A percentile compares a stretch with the other conserved stretches of the same genome.
Conservation (phyloP, 805 yeast species). For the Jamesozyma rosinii region DNA sequence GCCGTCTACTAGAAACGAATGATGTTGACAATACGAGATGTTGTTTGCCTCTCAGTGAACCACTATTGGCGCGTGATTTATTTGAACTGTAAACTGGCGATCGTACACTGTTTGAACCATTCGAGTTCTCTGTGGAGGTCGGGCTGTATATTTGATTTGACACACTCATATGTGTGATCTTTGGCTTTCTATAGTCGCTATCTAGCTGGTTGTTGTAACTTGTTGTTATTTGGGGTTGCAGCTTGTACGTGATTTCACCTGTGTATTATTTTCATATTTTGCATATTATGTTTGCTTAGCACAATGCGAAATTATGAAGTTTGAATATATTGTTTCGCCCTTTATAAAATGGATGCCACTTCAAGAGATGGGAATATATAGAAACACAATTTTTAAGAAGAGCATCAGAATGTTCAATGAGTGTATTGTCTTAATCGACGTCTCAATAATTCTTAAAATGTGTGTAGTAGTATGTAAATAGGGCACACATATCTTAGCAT, state of each 20-base stretch:
- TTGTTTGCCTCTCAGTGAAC: constrained; percentile 15
- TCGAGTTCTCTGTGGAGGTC: not conserved
- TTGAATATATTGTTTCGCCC: too few species aligned
- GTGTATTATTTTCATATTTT: not conserved
- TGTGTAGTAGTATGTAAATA: too few species aligned
- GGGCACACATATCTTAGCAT: too few species aligned
- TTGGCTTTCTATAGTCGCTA: not conserved
- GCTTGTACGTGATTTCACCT: not conserved
- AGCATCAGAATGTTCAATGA: too few species aligned
- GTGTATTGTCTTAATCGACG: too few species aligned
- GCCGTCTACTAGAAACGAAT: constrained; percentile 25
- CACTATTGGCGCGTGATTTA: constrained; percentile 4
- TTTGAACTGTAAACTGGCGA: constrained; percentile 2
- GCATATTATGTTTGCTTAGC: not conserved
- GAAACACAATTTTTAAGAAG: too few species aligned
- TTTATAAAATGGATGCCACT: too few species aligned
- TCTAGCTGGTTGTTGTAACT: not conserved
- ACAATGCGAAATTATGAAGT: not conserved
- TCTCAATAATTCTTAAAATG: too few species aligned
- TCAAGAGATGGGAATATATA: too few species aligned
- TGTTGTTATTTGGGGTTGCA: not conserved
- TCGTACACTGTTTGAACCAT: not conserved
- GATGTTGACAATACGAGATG: constrained; percentile 29
- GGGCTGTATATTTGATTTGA: not conserved
- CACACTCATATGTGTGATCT: constrained; percentile 1